Conservation (phyloP, 108 stramenopile species). For the Schizochytrium sp. region DNA sequence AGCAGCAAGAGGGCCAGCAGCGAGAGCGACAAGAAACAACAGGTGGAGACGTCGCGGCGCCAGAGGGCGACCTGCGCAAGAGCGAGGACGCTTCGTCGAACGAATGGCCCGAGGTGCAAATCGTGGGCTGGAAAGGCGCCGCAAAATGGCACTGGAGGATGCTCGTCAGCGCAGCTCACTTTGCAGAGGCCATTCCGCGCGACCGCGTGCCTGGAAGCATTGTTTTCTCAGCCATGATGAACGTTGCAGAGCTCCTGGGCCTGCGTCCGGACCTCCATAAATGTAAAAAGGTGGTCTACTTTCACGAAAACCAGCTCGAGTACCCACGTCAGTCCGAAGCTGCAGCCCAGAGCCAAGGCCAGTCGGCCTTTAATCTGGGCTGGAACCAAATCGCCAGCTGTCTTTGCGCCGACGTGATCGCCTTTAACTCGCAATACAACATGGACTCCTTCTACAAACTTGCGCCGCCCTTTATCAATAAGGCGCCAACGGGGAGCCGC, state of each 20-base stretch:
- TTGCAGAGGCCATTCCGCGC: background rate
- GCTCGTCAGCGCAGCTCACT: background rate
- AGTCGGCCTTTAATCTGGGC: background rate
- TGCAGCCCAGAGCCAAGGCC: background rate
- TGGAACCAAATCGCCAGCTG: constrained; percentile 3
- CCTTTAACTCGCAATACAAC: background rate
- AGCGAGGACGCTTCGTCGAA: too few relatives aligned
- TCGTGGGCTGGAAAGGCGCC: background rate
- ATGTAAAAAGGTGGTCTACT: background rate
- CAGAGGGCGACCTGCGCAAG: too few relatives aligned
- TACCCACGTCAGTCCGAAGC: background rate
- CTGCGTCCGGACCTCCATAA: background rate
- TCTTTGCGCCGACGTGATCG: background rate
- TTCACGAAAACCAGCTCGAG: constrained; percentile 18
- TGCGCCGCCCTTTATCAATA: background rate
- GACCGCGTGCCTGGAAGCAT: background rate
- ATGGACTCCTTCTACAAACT: background rate
- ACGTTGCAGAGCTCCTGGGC: constrained; percentile 6
- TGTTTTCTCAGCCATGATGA: background rate
- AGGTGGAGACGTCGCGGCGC: too few relatives aligned
- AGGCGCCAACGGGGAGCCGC: background rate
- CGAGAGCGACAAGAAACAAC: too few relatives aligned
- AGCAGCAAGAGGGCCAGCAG: too few relatives aligned
- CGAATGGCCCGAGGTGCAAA: background rate
- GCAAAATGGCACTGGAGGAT: constrained; percentile 14